Evolutionary conservation across 768 basidiomycete genomes (phyloP).

Genomic region (Imleria badia): DNA sequence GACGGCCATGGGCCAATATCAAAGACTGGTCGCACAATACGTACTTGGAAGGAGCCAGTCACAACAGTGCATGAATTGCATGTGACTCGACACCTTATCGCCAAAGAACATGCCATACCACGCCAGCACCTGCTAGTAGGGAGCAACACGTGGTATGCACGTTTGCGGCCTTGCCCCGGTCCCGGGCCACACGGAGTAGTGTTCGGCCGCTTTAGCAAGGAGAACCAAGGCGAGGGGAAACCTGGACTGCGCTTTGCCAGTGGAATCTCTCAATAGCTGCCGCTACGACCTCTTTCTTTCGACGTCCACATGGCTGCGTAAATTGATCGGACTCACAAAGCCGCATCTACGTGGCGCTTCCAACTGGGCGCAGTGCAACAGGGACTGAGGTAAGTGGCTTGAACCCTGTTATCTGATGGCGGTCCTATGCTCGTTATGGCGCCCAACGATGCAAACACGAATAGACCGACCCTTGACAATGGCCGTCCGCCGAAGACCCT

Average conservation of each 20-base stretch:
- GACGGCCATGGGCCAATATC: too few species aligned
- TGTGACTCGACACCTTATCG: not conserved
- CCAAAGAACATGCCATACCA: not conserved
- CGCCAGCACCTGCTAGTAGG: not conserved
- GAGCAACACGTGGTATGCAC: not conserved
- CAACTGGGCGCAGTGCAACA: not conserved
- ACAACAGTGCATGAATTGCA: too few species aligned
- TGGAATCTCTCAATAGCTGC: not conserved
- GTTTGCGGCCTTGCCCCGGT: not conserved
- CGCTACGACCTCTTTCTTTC: not conserved
- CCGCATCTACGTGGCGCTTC: not conserved
- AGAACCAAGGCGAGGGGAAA: not conserved
- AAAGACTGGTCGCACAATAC: too few species aligned
- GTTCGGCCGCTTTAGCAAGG: not conserved
- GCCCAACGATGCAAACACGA: not conserved
- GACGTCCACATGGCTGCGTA: not conserved
- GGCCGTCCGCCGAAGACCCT: not conserved
- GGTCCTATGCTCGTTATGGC: not conserved
- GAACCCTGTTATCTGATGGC: constrained; percentile 10
- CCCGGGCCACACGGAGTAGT: not conserved
- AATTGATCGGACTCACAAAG: constrained; percentile 3
- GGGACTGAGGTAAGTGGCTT: constrained; percentile 7
- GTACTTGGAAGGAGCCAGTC: too few species aligned
- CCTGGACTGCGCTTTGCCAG: too few species aligned
- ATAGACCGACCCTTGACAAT: constrained; percentile 4